phyloP scores from a whole-genome alignment of 139 green algal species.

The Zygnema circumcarinatum region DNA sequence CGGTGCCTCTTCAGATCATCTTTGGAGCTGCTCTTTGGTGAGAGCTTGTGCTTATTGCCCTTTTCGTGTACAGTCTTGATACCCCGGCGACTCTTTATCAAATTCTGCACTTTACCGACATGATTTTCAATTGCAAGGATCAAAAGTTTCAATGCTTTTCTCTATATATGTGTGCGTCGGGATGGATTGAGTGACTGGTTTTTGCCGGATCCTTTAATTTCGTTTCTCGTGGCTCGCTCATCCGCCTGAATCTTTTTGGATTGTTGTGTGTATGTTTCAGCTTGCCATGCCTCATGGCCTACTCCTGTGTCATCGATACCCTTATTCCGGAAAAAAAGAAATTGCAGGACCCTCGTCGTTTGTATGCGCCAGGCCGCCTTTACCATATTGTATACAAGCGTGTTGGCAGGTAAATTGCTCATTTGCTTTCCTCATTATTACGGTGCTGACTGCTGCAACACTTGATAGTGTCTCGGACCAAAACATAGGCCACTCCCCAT shows the following conservation, averaged over 20 bases:
- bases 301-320: conserved; percentile 15
- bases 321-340: conserved; percentile 27
- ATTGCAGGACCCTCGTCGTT: conserved; percentile 24
- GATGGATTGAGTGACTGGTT: neutral
- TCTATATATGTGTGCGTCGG: neutral
- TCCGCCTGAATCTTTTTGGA: neutral
- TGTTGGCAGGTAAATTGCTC: neutral
- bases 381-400: conserved; percentile 32
- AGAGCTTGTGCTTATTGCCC: neutral
- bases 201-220: neutral
- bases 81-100: neutral
- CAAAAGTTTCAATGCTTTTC: neutral
- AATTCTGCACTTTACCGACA: neutral
- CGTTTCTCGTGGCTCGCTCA: neutral
- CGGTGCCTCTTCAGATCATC: conserved; percentile 17
- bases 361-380: conserved; percentile 30
- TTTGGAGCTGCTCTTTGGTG: conserved; percentile 40
- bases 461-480: neutral
- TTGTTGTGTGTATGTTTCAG: neutral
- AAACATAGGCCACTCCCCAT: neutral
- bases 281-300: conserved; percentile 12
- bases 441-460: neutral
- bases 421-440: neutral
- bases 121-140: neutral
- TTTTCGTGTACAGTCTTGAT: conserved; percentile 11